Percentiles rank a stretch among this genome's conserved stretches.
These are phyloP conservation scores for Clohesyomyces aquaticus DNA, from an alignment of 495 filamentous ascomycete species.

Conservation along the genomic window DNA sequence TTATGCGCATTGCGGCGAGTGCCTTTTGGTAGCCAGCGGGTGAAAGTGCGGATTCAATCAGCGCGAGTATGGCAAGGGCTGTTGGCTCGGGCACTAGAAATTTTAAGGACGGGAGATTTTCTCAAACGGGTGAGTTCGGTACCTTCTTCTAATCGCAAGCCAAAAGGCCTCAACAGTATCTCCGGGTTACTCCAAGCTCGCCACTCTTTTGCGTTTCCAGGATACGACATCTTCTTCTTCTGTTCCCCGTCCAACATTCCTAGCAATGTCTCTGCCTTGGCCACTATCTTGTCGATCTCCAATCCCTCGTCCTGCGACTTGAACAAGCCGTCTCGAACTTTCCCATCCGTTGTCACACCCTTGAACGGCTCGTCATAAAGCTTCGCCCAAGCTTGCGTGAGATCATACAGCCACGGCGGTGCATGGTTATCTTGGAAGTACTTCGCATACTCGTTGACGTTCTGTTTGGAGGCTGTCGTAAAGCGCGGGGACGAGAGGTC, in stretches of 20 bases:
- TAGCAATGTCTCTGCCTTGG: slow-evolving; percentile 53
- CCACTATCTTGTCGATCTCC: slow-evolving; percentile 59
- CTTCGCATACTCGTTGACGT: slow-evolving; percentile 65
- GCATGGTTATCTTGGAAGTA: slow-evolving; percentile 61
- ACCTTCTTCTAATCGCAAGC: slow-evolving; percentile 66
- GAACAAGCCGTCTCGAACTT: slow-evolving; percentile 60
- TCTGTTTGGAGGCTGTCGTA: slow-evolving; percentile 63
- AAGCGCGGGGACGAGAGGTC: slow-evolving; percentile 65
- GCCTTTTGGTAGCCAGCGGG: slow-evolving; percentile 73
- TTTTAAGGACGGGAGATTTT: too few species aligned
- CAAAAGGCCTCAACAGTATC: slow-evolving; percentile 60
- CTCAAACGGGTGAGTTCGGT: too few species aligned
- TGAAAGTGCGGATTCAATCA: slow-evolving; percentile 63
- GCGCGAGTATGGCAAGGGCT: slow-evolving; percentile 51
- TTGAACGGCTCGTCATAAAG: slow-evolving; percentile 70
- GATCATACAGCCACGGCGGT: slow-evolving; percentile 69
- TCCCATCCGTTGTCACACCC: slow-evolving; percentile 71
- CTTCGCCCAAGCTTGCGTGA: slow-evolving; percentile 69
- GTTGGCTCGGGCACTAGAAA: slow-evolving; percentile 39
- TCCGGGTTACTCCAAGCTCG: slow-evolving; percentile 78
- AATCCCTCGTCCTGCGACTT: slow-evolving; percentile 63
- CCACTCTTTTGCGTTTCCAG: slow-evolving; percentile 73
- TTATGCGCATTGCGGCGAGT: slow-evolving; percentile 70
- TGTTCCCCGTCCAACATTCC: slow-evolving; percentile 54
- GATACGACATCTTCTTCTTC: slow-evolving; percentile 54